Evolutionary conservation across 257 asterid species (phyloP).

Genomic region (Capsicum baccatum): DNA sequence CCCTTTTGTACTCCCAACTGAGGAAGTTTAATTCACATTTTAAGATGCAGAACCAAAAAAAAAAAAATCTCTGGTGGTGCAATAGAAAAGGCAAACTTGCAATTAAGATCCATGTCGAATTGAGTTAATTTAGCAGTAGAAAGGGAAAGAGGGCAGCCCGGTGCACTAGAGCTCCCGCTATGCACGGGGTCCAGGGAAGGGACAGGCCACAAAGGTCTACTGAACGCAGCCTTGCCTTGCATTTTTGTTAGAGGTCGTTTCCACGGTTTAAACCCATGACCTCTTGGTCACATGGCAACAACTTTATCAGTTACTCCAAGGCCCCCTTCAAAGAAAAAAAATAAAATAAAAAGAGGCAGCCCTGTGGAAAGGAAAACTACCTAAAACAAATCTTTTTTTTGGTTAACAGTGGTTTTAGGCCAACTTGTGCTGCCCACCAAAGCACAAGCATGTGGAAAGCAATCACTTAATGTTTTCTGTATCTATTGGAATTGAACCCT

Average conservation of each 20-base stretch:
- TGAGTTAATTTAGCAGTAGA: neutral
- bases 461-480: neutral
- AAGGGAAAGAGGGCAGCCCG: neutral
- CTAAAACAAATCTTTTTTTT: neutral
- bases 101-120: neutral
- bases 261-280: too few species aligned
- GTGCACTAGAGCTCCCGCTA: too few species aligned
- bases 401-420: neutral
- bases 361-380: neutral
- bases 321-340: too few species aligned
- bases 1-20: constrained; percentile 13
- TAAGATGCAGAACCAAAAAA: neutral
- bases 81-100: neutral
- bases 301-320: too few species aligned
- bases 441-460: neutral
- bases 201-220: too few species aligned
- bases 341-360: too few species aligned
- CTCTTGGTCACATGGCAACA: too few species aligned
- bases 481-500: neutral
- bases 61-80: neutral
- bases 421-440: neutral
- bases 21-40: neutral
- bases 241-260: too few species aligned
- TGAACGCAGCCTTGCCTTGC: too few species aligned
- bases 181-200: too few species aligned